Evolutionary conservation across 192 early-diverging fungal species (phyloP).

Genomic region (Blastocladiella britannica): DNA sequence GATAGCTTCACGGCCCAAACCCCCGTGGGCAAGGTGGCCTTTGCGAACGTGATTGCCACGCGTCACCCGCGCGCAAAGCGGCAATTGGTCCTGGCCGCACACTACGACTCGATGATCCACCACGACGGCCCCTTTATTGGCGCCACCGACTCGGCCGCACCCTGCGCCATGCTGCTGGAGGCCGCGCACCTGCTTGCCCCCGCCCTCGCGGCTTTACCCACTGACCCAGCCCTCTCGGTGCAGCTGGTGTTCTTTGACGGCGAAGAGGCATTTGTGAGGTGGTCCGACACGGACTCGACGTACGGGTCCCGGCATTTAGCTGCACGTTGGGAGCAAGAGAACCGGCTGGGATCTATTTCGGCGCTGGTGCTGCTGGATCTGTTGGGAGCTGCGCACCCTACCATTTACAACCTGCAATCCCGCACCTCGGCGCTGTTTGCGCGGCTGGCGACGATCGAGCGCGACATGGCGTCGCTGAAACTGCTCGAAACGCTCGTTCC

Average conservation of each 20-base stretch:
- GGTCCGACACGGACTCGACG: slow-evolving; percentile 60
- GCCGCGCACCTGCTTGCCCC: slow-evolving; percentile 47
- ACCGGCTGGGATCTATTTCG: slow-evolving; percentile 50
- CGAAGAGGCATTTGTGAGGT: slow-evolving; percentile 69
- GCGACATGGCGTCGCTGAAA: slow-evolving; percentile 21
- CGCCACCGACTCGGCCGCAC: slow-evolving; percentile 75
- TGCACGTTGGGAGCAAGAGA: slow-evolving; percentile 40
- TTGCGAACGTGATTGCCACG: slow-evolving; percentile 80
- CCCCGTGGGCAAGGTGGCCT: slow-evolving; percentile 47
- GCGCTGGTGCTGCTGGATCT: slow-evolving; percentile 74
- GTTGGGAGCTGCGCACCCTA: slow-evolving; percentile 36
- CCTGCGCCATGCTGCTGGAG: slow-evolving; percentile 77
- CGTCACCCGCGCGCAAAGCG: slow-evolving; percentile 48
- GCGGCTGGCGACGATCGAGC: slow-evolving; percentile 46
- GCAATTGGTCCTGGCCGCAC: slow-evolving; percentile 69
- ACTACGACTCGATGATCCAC: slow-evolving; percentile 80
- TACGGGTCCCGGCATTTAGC: slow-evolving; percentile 83
- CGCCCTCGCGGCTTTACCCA: slow-evolving; percentile 25
- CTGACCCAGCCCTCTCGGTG: slow-evolving; percentile 29
- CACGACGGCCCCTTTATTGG: slow-evolving; percentile 45
- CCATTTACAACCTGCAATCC: slow-evolving; percentile 35
- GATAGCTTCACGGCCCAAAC: slow-evolving; percentile 59
- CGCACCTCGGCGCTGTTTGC: slow-evolving; percentile 46
- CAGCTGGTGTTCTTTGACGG: slow-evolving; percentile 97
- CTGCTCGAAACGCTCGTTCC: slow-evolving; percentile 4